phyloP scores from a whole-genome alignment of 1,284 basidiomycete species.

The Testicularia cyperi region DNA sequence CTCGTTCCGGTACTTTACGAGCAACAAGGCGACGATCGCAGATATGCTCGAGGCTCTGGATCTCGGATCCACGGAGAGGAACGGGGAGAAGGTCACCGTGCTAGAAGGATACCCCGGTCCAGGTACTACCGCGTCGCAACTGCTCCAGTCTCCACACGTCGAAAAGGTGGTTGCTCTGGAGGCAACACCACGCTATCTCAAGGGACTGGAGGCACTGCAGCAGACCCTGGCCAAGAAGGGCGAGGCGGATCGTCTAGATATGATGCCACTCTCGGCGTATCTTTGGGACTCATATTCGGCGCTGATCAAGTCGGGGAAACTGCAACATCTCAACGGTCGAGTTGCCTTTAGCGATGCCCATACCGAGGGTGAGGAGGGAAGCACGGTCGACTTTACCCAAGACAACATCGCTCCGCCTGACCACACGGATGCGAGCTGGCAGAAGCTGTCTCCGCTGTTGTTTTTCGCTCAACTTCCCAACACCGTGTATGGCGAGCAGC shows the following conservation, averaged over 20 bases:
- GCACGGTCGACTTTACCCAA: conserved; percentile 12
- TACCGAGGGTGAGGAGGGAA: too few species aligned
- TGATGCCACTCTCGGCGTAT: conserved; percentile 31
- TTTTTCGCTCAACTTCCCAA: conserved; percentile 57
- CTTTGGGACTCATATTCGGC: conserved; percentile 43
- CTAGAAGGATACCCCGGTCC: conserved; percentile 56
- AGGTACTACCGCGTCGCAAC: conserved; percentile 47
- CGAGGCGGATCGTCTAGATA: conserved; percentile 19
- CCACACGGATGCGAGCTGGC: conserved; percentile 27
- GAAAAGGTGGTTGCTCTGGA: conserved; percentile 56
- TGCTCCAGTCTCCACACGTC: conserved; percentile 46
- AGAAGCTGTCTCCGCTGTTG: conserved; percentile 38
- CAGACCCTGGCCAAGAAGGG: conserved; percentile 5
- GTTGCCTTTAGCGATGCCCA: conserved; percentile 12
- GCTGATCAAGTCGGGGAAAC: conserved; percentile 31
- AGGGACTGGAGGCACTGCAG: conserved; percentile 26
- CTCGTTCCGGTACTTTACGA: conserved; percentile 47
- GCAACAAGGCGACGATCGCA: conserved; percentile 35
- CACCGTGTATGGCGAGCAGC: conserved; percentile 57
- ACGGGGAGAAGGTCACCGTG: conserved; percentile 47
- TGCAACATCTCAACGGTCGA: conserved; percentile 37
- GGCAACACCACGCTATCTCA: conserved; percentile 18
- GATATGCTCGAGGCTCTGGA: conserved; percentile 33
- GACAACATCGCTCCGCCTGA: conserved; percentile 9
- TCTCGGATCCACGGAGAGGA: conserved; percentile 12